Percentiles rank a stretch among this genome's conserved stretches.
phyloP scores from a whole-genome alignment of 163 green algal species.

The Scenedesmus sp. region DNA sequence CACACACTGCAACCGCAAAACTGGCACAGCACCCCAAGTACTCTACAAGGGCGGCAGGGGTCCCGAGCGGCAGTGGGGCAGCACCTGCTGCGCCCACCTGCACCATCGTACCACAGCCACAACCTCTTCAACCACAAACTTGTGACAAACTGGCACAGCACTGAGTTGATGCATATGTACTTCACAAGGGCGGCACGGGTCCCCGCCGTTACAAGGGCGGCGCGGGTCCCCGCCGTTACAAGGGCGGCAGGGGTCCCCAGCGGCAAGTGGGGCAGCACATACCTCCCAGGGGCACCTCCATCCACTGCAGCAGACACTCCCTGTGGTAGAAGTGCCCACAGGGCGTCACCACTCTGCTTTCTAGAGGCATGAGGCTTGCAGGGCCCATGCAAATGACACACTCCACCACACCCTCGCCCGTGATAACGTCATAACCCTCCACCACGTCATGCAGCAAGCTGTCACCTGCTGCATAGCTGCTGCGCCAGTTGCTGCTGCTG shows the following conservation, averaged over 20 bases:
- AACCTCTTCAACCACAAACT: not conserved
- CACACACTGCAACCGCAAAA: too few species aligned
- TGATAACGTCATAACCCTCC: slow-evolving; percentile 47
- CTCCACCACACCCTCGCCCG: slow-evolving; percentile 68
- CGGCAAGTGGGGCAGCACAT: slow-evolving; percentile 91
- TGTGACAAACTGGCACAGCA: too few species aligned
- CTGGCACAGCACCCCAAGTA: not conserved
- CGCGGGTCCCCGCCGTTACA: slow-evolving; percentile 54
- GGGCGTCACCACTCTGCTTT: slow-evolving; percentile 79
- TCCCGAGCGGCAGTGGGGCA: too few species aligned
- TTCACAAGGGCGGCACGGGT: not conserved
- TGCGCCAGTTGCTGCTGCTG: slow-evolving; percentile 3
- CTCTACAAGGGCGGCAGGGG: not conserved
- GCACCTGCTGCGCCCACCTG: too few species aligned
- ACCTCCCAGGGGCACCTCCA: slow-evolving; percentile 91
- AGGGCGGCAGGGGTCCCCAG: slow-evolving; percentile 67
- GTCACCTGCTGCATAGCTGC: not conserved
- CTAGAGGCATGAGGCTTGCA: slow-evolving; percentile 58
- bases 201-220: slow-evolving; percentile 56
- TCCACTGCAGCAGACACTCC: slow-evolving; percentile 85
- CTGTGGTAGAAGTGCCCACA: slow-evolving; percentile 92
- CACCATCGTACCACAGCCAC: too few species aligned
- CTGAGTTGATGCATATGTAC: not conserved
- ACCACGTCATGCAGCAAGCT: slow-evolving; percentile 42
- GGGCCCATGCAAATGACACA: slow-evolving; percentile 94